Conservation (phyloP, 2,329 filamentous ascomycete genomes). For the Eutypa lata region DNA sequence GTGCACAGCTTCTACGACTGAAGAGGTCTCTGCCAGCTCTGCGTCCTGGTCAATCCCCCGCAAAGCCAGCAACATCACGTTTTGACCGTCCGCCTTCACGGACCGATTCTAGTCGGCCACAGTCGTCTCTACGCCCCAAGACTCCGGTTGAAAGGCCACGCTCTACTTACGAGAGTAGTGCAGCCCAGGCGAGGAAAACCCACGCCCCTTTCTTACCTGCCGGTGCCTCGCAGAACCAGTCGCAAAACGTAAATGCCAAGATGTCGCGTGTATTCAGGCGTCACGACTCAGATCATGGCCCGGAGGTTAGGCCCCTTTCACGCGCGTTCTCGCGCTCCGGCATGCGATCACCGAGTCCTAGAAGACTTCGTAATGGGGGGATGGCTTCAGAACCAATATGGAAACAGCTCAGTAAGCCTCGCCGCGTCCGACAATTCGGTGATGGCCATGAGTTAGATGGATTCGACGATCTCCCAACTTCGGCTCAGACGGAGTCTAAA, state of each 20-base stretch:
- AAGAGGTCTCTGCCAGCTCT: constrained; percentile 65
- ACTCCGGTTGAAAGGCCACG: constrained; percentile 66
- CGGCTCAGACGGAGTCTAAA: constrained; percentile 73
- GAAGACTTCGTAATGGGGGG: constrained; percentile 42
- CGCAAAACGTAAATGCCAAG: constrained; percentile 75
- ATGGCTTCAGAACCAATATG: constrained; percentile 45
- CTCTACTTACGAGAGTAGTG: constrained; percentile 47
- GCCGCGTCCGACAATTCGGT: constrained; percentile 72
- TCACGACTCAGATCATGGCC: constrained; percentile 73
- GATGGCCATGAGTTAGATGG: constrained; percentile 89
- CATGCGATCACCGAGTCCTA: constrained; percentile 60
- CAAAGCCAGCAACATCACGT: constrained; percentile 45
- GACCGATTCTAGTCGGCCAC: constrained; percentile 49
- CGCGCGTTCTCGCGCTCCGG: constrained; percentile 56
- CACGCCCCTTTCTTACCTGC: constrained; percentile 76
- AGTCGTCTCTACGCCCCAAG: constrained; percentile 58
- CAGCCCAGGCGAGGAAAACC: constrained; percentile 53
- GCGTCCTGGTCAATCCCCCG: constrained; percentile 47
- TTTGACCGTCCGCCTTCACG: constrained; percentile 60
- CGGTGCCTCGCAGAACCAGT: constrained; percentile 68
- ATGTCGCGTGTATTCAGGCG: constrained; percentile 69
- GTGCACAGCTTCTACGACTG: constrained; percentile 60
- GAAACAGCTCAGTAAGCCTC: constrained; percentile 72
- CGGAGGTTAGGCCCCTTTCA: constrained; percentile 56
- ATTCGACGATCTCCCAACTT: constrained; percentile 94